Base-by-base conservation (phyloP, 805 yeast species). In the Tetrapisispora namnaoensis region DNA sequence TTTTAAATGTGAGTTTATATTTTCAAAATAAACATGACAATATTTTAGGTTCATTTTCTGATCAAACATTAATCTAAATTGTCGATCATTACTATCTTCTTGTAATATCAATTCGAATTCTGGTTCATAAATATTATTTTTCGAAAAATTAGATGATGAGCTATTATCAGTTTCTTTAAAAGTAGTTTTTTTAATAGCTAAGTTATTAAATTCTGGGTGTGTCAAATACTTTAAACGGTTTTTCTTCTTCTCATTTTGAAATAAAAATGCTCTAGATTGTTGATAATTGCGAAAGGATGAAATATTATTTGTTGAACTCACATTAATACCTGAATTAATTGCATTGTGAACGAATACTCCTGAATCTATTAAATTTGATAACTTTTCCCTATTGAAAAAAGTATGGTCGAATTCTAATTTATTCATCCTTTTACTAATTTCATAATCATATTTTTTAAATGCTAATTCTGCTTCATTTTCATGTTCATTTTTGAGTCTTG, bases 221-320 rank as follows among this genome's bases (percentile, higher is more conserved):
- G 24, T 14, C 21, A 27, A 14, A 18, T 34, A 28, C 37, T 21
- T 27, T 34, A 36, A 18, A 22, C 38, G 39, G 14, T 24, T 28
- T 22, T 43, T 34, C 40, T 43, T 35, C 17, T 36, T 43, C 32
- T 20, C 16, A 24, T 43, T 35, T 10, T 43, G 39, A 60, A 66
- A 42, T 58, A 56, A 41, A 50, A 57, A 21, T 51, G 51, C 1
- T 54, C 59, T 32, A 55, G 57, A 2, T 58, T 53, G n/a, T 40
- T 61, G 64, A 50, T 56, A 64, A 44, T 63, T 63, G 13, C 50
- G 40, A 3, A 47, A 46, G 8, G 62, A 57, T 45, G 66, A 63
- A 10, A 64, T 57, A 47, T 63, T 47, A 45, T 63, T 64, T n/a
- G 67, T 59, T 14, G 52, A 56, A 47, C 65, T 64, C 3, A 53